These are phyloP conservation scores for Claviceps capensis DNA, from an alignment of 2,329 filamentous ascomycete genomes.

Conservation along the genomic window DNA sequence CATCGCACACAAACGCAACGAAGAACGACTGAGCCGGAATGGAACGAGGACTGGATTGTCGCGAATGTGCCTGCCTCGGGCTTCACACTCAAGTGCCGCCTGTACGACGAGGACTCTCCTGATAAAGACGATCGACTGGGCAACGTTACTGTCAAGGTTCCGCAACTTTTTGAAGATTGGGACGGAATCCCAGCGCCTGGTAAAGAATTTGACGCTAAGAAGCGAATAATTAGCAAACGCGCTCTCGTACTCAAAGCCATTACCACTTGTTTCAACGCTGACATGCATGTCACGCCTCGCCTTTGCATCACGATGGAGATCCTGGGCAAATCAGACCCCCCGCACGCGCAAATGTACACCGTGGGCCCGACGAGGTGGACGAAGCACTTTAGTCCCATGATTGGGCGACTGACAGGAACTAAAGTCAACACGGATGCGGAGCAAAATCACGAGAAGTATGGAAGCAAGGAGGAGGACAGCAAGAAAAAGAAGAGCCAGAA, in stretches of 20 bases:
- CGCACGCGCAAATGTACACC: constrained; percentile 60
- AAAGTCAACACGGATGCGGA: constrained; percentile 50
- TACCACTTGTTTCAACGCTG: constrained; percentile 45
- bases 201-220: constrained; percentile 58
- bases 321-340: constrained; percentile 61
- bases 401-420: constrained; percentile 65
- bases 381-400: constrained; percentile 78
- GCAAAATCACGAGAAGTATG: constrained; percentile 20
- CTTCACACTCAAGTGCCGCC: constrained; percentile 69
- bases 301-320: constrained; percentile 63
- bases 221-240: constrained; percentile 74
- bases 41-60: constrained; percentile 79
- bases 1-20: constrained; percentile 67
- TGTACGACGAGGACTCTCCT: constrained; percentile 82
- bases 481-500: constrained; percentile 46
- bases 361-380: constrained; percentile 63
- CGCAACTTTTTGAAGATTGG: constrained; percentile 51
- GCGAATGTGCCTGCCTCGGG: constrained; percentile 72
- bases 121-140: constrained; percentile 81
- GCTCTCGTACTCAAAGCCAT: constrained; percentile 65
- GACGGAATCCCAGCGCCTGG: constrained; percentile 46
- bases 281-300: constrained; percentile 53
- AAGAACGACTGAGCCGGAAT: constrained; percentile 58
- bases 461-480: constrained; percentile 10
- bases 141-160: constrained; percentile 61